Percentiles rank a stretch among this genome's conserved stretches.
These are phyloP conservation scores for Chlorella sp. DNA, from an alignment of 139 green algal species.

Conservation along the genomic window DNA sequence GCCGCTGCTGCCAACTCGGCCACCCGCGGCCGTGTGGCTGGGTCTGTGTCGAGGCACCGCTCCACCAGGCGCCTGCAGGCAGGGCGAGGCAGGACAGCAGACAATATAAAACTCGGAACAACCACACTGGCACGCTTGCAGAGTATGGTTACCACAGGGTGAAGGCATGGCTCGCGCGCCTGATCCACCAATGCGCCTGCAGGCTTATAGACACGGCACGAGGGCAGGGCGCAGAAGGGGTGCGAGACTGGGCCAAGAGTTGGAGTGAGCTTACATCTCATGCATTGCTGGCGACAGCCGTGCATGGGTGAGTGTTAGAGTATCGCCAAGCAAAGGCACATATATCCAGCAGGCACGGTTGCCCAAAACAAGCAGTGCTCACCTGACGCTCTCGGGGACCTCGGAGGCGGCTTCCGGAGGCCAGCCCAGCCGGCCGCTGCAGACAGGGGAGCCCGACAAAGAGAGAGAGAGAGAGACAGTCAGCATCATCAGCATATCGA, in stretches of 20 bases:
- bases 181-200: too few relatives aligned
- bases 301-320: too few relatives aligned
- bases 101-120: not conserved
- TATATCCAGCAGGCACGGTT: too few relatives aligned
- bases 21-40: conserved; percentile 34
- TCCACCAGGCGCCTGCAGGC: conserved; percentile 48
- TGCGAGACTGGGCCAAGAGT: not conserved
- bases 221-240: not conserved
- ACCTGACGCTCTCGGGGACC: not conserved
- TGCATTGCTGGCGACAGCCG: too few relatives aligned
- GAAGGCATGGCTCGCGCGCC: not conserved
- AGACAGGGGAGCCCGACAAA: not conserved
- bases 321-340: too few relatives aligned
- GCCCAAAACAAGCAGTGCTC: conserved; percentile 24
- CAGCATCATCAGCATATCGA: not conserved
- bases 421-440: conserved; percentile 54
- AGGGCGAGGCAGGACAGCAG: not conserved
- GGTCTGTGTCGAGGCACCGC: conserved; percentile 52
- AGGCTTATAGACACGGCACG: not conserved
- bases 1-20: conserved; percentile 20
- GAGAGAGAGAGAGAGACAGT: not conserved
- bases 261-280: not conserved
- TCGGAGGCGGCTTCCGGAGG: conserved; percentile 15
- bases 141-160: not conserved
- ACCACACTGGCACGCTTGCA: not conserved